A percentile compares a stretch with the other conserved stretches of the same genome.
phyloP scores from a whole-genome alignment of 768 basidiomycete species.

The Ramaria rubella region DNA sequence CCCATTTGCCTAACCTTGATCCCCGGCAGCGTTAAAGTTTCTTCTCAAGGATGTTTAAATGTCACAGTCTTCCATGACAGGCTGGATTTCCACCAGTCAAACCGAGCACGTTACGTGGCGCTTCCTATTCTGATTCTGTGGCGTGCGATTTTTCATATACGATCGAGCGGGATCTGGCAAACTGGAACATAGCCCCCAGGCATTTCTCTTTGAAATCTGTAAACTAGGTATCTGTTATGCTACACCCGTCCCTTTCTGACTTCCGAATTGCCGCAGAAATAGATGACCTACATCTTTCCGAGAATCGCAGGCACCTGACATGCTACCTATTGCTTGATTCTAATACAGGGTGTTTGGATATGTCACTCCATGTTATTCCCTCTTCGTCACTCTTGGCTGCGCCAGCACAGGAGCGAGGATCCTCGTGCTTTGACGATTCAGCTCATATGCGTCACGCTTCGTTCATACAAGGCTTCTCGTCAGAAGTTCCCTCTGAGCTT shows the following conservation, averaged over 20 bases:
- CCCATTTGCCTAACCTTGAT: neutral
- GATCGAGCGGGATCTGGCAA: neutral
- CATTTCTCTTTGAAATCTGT: neutral
- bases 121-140: neutral
- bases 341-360: neutral
- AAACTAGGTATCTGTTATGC: too few species aligned
- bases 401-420: neutral
- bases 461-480: too few species aligned
- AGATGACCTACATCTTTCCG: neutral
- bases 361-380: neutral
- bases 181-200: neutral
- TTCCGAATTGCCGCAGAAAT: neutral
- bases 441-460: neutral
- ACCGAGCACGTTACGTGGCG: neutral
- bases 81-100: neutral
- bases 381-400: neutral
- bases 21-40: neutral
- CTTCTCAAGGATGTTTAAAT: neutral
- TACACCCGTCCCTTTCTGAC: neutral
- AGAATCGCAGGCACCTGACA: neutral
- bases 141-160: conserved; percentile 1
- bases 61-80: too few species aligned
- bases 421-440: neutral
- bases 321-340: neutral
- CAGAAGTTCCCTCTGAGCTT: neutral